Percentiles rank a stretch among this genome's conserved stretches.
These are phyloP conservation scores for Carpinus viminea DNA, from an alignment of 306 rosid genomes.

Conservation along the genomic window DNA sequence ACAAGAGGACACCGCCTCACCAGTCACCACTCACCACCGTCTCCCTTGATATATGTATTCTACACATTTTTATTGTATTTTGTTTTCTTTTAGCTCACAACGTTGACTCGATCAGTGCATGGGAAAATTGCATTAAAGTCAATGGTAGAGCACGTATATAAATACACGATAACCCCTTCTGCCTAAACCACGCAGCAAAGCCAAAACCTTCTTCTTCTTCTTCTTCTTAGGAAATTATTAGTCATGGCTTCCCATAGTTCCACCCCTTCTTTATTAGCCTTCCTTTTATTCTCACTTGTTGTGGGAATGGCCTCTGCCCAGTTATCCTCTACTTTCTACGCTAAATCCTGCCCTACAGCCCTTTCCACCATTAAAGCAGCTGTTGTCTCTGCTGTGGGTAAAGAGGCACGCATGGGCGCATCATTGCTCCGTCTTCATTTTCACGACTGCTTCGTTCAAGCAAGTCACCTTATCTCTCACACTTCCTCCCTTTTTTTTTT, in stretches of 20 bases:
- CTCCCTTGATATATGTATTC: too few species aligned
- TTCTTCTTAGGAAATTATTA: neutral
- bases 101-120: neutral
- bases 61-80: neutral
- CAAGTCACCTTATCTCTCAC: constrained; percentile 35
- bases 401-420: constrained; percentile 78
- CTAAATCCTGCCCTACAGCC: constrained; percentile 49
- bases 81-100: neutral
- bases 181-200: constrained; percentile 6
- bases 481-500: neutral
- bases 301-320: constrained; percentile 46
- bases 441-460: constrained; percentile 88
- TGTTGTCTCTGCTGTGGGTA: constrained; percentile 41
- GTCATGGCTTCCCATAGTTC: constrained; percentile 21
- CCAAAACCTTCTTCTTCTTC: neutral
- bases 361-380: constrained; percentile 52
- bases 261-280: neutral
- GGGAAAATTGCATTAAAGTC: neutral
- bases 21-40: neutral
- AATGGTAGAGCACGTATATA: constrained; percentile 6
- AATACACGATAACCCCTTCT: constrained; percentile 9
- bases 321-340: constrained; percentile 55
- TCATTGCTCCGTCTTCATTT: constrained; percentile 88
- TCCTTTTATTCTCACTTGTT: constrained; percentile 20
- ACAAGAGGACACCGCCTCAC: too few species aligned